These are phyloP conservation scores for Gracilaria vermiculophylla DNA, from an alignment of 23 red algal genomes.

Conservation along the genomic window DNA sequence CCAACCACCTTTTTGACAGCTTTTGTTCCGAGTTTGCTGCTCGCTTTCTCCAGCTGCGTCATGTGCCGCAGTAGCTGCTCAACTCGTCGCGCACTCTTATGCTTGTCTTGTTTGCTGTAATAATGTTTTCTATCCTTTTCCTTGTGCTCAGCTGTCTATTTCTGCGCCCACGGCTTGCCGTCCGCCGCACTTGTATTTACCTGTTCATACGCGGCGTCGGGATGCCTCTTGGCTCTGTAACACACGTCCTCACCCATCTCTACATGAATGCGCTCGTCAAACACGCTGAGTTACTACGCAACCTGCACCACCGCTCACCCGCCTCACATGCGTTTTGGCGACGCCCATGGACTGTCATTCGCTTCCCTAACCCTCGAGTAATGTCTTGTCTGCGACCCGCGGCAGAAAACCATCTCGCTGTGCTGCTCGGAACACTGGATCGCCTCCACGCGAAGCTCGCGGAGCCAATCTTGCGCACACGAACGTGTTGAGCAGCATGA, in stretches of 20 bases:
- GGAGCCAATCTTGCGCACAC: too few relatives aligned
- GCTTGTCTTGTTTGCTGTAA: background rate
- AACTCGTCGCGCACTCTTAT: background rate
- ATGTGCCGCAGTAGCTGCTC: background rate
- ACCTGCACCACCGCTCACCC: too few relatives aligned
- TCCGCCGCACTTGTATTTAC: background rate
- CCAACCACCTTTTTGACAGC: conserved; percentile 3
- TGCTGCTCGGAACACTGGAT: background rate
- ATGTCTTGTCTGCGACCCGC: background rate
- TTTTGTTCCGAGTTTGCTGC: conserved; percentile 14
- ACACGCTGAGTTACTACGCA: too few relatives aligned
- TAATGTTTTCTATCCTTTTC: background rate
- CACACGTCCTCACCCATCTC: too few relatives aligned
- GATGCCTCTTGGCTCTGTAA: too few relatives aligned
- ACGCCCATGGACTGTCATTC: background rate
- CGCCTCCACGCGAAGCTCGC: too few relatives aligned
- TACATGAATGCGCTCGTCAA: too few relatives aligned
- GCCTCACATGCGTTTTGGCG: background rate
- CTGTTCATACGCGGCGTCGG: background rate
- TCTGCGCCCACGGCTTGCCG: background rate
- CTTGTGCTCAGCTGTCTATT: background rate
- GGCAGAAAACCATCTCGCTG: background rate
- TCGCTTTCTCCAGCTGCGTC: conserved; percentile 8
- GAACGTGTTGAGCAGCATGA: too few relatives aligned
- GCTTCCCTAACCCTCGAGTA: background rate